These are phyloP conservation scores for Xylariaceae sp. DNA, from an alignment of 2,329 filamentous ascomycete genomes.

Conservation along the genomic window DNA sequence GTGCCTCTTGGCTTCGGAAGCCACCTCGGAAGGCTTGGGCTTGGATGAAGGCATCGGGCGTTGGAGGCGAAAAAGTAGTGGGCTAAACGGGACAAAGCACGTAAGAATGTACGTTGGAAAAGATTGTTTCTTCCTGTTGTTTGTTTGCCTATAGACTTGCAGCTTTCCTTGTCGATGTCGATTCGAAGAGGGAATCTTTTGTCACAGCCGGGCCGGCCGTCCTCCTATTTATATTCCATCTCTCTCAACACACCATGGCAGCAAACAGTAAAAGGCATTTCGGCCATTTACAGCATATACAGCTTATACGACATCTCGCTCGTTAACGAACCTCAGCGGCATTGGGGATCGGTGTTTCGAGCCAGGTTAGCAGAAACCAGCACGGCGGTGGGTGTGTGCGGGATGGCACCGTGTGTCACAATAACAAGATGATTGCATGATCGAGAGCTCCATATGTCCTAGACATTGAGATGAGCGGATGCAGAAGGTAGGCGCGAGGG, in stretches of 20 bases:
- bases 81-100: not conserved
- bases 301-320: constrained; percentile 12
- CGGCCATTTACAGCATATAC: too few species aligned
- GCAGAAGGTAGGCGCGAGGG: constrained; percentile 17
- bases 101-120: not conserved
- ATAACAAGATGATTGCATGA: constrained; percentile 27
- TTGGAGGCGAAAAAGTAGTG: too few species aligned
- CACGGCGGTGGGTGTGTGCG: constrained; percentile 11
- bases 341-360: constrained; percentile 13
- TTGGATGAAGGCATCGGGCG: constrained; percentile 51
- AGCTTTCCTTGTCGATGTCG: too few species aligned
- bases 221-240: too few species aligned
- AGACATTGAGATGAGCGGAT: constrained; percentile 30
- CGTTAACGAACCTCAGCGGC: constrained; percentile 16
- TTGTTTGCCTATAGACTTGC: too few species aligned
- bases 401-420: constrained; percentile 23
- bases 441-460: constrained; percentile 28
- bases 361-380: constrained; percentile 12
- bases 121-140: too few species aligned
- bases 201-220: too few species aligned
- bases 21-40: constrained; percentile 63
- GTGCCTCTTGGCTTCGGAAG: constrained; percentile 64
- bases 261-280: too few species aligned
- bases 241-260: too few species aligned
- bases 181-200: too few species aligned